These are phyloP conservation scores for Leccinum disarticulatum DNA, from an alignment of 768 basidiomycete species.

Conservation along the genomic window DNA sequence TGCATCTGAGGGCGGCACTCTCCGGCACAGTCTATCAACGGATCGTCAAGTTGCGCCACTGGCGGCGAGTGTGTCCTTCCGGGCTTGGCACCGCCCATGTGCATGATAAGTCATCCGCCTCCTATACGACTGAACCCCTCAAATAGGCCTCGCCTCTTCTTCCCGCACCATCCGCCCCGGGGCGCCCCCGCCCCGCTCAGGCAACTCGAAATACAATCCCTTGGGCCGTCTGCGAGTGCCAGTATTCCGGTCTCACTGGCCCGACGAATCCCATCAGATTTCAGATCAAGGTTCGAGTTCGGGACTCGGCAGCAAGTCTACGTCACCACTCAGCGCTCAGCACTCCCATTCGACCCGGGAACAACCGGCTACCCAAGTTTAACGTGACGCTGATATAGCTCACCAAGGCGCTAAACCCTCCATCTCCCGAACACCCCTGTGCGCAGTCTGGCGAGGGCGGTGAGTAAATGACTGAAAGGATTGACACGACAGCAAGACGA, in stretches of 20 bases:
- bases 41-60: background rate
- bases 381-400: background rate
- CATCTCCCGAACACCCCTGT: background rate
- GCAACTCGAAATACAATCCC: background rate
- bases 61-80: background rate
- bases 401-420: background rate
- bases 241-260: background rate
- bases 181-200: background rate
- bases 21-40: background rate
- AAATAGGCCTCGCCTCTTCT: background rate
- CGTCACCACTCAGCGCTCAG: background rate
- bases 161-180: background rate
- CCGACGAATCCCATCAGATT: background rate
- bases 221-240: slow-evolving; percentile 5
- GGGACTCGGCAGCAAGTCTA: background rate
- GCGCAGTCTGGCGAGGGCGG: background rate
- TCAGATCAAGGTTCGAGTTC: background rate
- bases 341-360: background rate
- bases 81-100: background rate
- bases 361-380: background rate
- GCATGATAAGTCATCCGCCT: slow-evolving; percentile 1
- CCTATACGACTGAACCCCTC: slow-evolving; percentile 5
- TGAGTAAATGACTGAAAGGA: too few species aligned
- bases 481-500: slow-evolving; percentile 10
- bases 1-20: background rate